These are phyloP conservation scores for Rhytidiadelphus loreus DNA, from an alignment of 225 moss, liverwort and hornwort genomes.

Conservation along the genomic window DNA sequence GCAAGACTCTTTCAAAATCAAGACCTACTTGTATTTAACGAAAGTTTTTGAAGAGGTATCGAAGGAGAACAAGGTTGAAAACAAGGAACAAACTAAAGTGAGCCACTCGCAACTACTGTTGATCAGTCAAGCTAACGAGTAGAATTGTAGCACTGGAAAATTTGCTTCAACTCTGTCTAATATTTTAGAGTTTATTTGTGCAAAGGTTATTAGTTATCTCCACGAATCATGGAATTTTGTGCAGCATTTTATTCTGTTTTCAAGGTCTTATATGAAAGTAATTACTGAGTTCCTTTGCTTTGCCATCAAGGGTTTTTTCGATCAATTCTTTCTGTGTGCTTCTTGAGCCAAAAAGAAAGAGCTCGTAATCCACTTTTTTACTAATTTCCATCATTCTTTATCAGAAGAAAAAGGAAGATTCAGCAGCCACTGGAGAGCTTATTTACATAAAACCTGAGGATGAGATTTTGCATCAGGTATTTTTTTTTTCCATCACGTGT, in stretches of 20 bases:
- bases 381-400: background rate
- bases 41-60: slow-evolving; percentile 61
- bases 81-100: slow-evolving; percentile 24
- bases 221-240: background rate
- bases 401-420: slow-evolving; percentile 26
- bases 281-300: background rate
- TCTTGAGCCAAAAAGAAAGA: background rate
- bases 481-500: background rate
- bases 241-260: background rate
- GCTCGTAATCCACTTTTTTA: background rate
- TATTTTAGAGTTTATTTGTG: background rate
- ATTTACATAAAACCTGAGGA: slow-evolving; percentile 87
- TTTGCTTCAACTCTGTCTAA: background rate
- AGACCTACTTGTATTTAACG: slow-evolving; percentile 65
- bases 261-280: background rate
- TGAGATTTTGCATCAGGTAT: slow-evolving; percentile 81
- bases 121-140: background rate
- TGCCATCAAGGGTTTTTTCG: background rate
- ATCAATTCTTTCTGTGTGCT: background rate
- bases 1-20: slow-evolving; percentile 67
- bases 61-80: slow-evolving; percentile 18
- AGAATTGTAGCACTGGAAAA: background rate
- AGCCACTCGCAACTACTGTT: background rate
- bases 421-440: slow-evolving; percentile 25
- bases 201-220: background rate